Evolutionary conservation across 345 rosid species (phyloP).

Genomic region (Melaleuca quinquenervia): DNA sequence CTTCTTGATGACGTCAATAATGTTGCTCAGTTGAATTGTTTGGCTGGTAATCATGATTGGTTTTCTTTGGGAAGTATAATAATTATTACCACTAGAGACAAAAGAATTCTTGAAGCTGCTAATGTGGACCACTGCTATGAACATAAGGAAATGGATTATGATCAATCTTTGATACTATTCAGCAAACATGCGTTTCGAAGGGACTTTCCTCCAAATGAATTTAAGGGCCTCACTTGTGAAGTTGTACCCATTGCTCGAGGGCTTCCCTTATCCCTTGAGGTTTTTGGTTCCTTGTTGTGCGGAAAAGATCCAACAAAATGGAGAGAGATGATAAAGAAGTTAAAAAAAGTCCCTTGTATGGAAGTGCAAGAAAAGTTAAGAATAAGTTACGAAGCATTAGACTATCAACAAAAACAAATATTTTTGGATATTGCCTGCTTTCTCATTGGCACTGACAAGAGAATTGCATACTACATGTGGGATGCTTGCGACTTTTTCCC

Average conservation of each 20-base stretch:
- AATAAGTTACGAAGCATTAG: neutral
- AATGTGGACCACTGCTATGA: neutral
- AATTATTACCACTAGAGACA: neutral
- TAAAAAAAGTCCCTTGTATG: too few relatives aligned
- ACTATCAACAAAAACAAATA: neutral
- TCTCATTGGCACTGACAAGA: neutral
- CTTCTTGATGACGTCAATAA: neutral
- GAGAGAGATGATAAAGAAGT: too few relatives aligned
- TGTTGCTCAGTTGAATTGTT: neutral
- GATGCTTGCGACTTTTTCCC: neutral
- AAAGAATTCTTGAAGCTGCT: neutral
- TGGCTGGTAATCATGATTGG: neutral
- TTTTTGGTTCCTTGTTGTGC: too few relatives aligned
- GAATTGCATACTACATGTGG: neutral
- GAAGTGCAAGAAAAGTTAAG: neutral
- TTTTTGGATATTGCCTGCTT: slow-evolving; percentile 1
- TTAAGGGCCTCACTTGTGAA: too few relatives aligned
- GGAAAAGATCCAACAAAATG: too few relatives aligned
- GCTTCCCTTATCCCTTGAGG: too few relatives aligned
- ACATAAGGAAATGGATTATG: neutral
- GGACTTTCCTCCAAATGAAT: too few relatives aligned
- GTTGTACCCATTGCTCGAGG: too few relatives aligned
- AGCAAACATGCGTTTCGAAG: neutral
- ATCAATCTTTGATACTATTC: neutral
- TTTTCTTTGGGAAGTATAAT: neutral